A percentile compares a stretch with the other conserved stretches of the same genome.
Evolutionary conservation across 78 protist species (phyloP).

Genomic region (Dictyostelium purpureum): DNA sequence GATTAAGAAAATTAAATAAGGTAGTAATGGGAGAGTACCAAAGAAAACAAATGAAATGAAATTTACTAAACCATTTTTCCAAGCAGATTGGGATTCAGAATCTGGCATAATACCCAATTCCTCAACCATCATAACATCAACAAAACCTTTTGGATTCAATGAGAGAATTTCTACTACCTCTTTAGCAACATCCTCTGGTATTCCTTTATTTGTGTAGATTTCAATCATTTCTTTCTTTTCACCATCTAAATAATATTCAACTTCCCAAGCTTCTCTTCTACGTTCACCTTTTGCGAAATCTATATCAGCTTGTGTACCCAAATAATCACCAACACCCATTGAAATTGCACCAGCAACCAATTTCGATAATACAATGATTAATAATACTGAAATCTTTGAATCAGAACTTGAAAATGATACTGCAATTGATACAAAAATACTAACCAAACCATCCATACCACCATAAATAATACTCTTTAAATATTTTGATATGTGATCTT

Average conservation of each 20-base stretch:
- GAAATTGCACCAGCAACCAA: slow-evolving; percentile 83
- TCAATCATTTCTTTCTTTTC: slow-evolving; percentile 82
- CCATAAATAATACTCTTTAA: slow-evolving; percentile 82
- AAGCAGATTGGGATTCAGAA: slow-evolving; percentile 40
- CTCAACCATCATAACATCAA: slow-evolving; percentile 81
- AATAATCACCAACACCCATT: slow-evolving; percentile 85
- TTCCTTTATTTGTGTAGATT: slow-evolving; percentile 52
- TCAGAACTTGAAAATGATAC: slow-evolving; percentile 51
- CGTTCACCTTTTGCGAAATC: slow-evolving; percentile 74
- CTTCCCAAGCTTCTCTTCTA: slow-evolving; percentile 75
- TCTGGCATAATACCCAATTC: slow-evolving; percentile 81
- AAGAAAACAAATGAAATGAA: slow-evolving; percentile 53
- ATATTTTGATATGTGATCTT: slow-evolving; percentile 37
- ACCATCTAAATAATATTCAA: slow-evolving; percentile 73
- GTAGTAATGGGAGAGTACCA: slow-evolving; percentile 67
- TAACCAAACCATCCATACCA: slow-evolving; percentile 81
- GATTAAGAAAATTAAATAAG: slow-evolving; percentile 29
- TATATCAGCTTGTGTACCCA: slow-evolving; percentile 78
- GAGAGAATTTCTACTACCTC: slow-evolving; percentile 68
- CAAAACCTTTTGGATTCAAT: slow-evolving; percentile 62
- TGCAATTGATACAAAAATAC: slow-evolving; percentile 76
- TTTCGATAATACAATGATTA: slow-evolving; percentile 63
- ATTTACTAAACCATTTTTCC: slow-evolving; percentile 74
- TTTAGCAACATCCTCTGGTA: slow-evolving; percentile 49
- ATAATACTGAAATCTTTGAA: slow-evolving; percentile 18